Evolutionary conservation across 306 rosid genomes (phyloP).

Genomic region (Fragaria iinumae): DNA sequence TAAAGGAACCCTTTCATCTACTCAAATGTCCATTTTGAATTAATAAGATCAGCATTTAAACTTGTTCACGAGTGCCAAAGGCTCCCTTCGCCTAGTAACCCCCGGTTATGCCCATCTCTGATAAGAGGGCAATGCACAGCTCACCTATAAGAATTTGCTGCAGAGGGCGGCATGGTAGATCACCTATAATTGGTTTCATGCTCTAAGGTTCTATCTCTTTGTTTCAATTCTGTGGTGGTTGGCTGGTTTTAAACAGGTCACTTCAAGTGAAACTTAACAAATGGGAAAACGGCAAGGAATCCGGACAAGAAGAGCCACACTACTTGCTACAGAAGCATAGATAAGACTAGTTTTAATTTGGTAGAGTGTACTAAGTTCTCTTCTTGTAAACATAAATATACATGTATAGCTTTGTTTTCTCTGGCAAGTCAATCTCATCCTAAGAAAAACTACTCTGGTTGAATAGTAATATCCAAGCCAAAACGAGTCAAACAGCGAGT

Average conservation of each 20-base stretch:
- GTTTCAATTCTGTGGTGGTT: neutral
- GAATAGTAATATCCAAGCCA: neutral
- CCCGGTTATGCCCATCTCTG: neutral
- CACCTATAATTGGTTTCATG: neutral
- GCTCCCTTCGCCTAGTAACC: neutral
- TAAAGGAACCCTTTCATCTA: neutral
- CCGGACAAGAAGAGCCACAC: neutral
- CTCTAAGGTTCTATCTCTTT: neutral
- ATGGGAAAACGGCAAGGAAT: neutral
- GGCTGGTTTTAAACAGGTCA: neutral
- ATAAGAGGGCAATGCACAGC: neutral
- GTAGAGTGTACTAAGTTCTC: neutral
- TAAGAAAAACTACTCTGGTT: neutral
- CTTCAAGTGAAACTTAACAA: neutral
- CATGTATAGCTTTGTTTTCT: neutral
- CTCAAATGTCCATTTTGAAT: neutral
- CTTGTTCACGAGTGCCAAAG: neutral
- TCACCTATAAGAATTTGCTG: neutral
- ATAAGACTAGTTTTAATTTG: neutral
- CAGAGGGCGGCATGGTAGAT: neutral
- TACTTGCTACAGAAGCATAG: neutral
- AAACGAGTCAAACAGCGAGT: neutral
- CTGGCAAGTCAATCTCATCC: neutral
- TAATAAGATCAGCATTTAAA: neutral
- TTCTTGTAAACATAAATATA: neutral